Evolutionary conservation across 2,329 filamentous ascomycete genomes (phyloP).

Genomic region (Metarhizium anisopliae): DNA sequence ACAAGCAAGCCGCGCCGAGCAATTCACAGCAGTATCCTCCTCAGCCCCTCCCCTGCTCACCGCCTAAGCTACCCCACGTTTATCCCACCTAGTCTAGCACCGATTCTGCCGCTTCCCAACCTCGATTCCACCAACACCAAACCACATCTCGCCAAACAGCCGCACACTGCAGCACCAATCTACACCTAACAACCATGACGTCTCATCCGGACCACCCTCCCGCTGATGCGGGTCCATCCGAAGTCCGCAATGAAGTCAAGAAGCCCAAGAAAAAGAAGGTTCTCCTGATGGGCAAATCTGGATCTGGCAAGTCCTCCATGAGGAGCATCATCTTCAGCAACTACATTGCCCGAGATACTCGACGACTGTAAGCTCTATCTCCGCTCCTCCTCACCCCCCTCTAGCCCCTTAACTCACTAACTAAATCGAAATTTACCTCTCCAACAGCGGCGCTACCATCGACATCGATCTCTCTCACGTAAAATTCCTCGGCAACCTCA

Average conservation of each 20-base stretch:
- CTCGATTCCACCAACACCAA: not conserved
- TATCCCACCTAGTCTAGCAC: not conserved
- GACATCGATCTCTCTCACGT: conserved; percentile 98
- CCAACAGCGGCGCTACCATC: conserved; percentile 72
- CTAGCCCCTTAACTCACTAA: not conserved
- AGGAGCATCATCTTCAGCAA: conserved; percentile 98
- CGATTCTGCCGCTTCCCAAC: conserved; percentile 1
- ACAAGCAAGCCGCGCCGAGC: too few species aligned
- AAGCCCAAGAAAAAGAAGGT: conserved; percentile 82
- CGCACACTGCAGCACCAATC: not conserved
- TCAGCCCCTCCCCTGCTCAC: not conserved
- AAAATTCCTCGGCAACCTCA: conserved; percentile 96
- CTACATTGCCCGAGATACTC: conserved; percentile 93
- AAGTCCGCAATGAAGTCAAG: conserved; percentile 43
- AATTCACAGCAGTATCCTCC: too few species aligned
- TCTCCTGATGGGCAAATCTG: conserved; percentile 87
- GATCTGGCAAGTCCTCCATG: conserved; percentile 97
- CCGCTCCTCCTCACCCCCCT: not conserved
- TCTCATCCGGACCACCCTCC: conserved; percentile 3
- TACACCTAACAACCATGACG: conserved; percentile 5
- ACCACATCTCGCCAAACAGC: not conserved
- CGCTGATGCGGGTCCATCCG: conserved; percentile 11
- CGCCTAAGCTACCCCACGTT: conserved; percentile 3
- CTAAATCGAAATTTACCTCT: not conserved
- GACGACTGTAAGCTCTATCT: conserved; percentile 53